Conservation (phyloP, 2,329 filamentous ascomycete genomes). For the Ophiostoma fasciatum region DNA sequence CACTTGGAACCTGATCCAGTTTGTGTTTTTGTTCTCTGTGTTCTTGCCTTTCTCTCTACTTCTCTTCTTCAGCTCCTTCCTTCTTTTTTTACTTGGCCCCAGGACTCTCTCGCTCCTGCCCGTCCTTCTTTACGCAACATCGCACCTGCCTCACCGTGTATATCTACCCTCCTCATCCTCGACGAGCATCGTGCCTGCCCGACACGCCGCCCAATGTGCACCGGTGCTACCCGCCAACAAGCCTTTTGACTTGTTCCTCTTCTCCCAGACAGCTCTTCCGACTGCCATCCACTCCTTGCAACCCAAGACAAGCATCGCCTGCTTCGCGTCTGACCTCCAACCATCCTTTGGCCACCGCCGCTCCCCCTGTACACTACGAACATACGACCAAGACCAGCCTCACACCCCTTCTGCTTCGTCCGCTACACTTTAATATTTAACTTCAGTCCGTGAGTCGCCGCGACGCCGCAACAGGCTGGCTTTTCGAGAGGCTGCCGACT, state of each 20-base stretch:
- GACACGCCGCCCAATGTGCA: conserved; percentile 12
- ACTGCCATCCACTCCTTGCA: conserved; percentile 9
- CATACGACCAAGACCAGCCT: neutral
- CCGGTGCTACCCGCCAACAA: conserved; percentile 11
- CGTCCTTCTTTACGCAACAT: conserved; percentile 27
- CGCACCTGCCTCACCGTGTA: conserved; percentile 7
- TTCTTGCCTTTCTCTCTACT: too few species aligned
- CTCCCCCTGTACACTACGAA: conserved; percentile 15
- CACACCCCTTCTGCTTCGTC: neutral
- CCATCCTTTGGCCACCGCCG: conserved; percentile 23
- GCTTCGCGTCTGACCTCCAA: too few species aligned
- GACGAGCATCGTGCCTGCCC: conserved; percentile 3
- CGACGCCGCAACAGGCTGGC: too few species aligned
- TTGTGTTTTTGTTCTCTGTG: conserved; percentile 24
- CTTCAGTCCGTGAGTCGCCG: too few species aligned
- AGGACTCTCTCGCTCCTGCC: too few species aligned
- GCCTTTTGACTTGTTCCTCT: conserved; percentile 4
- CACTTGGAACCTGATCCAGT: too few species aligned
- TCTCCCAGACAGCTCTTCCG: conserved; percentile 7
- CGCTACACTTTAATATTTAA: conserved; percentile 8
- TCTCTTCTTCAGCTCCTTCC: too few species aligned
- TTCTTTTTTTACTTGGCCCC: too few species aligned
- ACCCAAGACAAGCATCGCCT: too few species aligned
- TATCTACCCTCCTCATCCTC: conserved; percentile 11
- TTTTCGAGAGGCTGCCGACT: too few species aligned